phyloP scores from a whole-genome alignment of 768 basidiomycete genomes.

The Suillus decipiens region DNA sequence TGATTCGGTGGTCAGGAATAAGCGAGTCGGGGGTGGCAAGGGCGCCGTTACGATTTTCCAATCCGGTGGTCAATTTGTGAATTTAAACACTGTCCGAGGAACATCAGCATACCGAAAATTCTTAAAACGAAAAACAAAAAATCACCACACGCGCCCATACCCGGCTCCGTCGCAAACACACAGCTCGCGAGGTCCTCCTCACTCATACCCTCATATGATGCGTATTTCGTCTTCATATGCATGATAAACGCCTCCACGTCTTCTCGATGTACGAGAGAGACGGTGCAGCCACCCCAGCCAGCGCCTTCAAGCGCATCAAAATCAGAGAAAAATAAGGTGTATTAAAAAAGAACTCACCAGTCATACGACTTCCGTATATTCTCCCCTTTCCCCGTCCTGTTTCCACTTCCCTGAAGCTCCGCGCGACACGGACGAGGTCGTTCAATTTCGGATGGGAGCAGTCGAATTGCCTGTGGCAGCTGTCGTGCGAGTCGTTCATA shows the following conservation, averaged over 20 bases:
- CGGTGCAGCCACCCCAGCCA: slow-evolving; percentile 91
- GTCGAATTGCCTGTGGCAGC: slow-evolving; percentile 69
- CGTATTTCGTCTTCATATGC: slow-evolving; percentile 59
- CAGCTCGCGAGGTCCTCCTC: slow-evolving; percentile 61
- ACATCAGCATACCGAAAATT: slow-evolving; percentile 4
- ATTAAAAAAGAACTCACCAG: slow-evolving; percentile 48
- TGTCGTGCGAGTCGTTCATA: slow-evolving; percentile 79
- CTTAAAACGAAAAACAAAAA: slow-evolving; percentile 18
- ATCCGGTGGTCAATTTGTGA: slow-evolving; percentile 22
- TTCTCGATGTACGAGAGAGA: slow-evolving; percentile 72
- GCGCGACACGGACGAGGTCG: slow-evolving; percentile 61
- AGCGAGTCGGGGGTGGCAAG: too few species aligned
- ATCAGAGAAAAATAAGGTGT: background rate
- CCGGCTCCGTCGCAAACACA: slow-evolving; percentile 83
- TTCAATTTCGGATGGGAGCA: slow-evolving; percentile 84
- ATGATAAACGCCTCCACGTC: slow-evolving; percentile 65
- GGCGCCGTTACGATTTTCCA: too few species aligned
- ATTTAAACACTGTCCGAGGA: slow-evolving; percentile 28
- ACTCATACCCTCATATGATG: slow-evolving; percentile 60
- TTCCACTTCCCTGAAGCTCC: slow-evolving; percentile 29
- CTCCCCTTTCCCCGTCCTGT: slow-evolving; percentile 44
- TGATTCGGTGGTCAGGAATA: too few species aligned
- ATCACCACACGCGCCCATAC: slow-evolving; percentile 80
- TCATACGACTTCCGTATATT: slow-evolving; percentile 81
- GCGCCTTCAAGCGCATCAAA: slow-evolving; percentile 51